Conservation (phyloP, 2,329 filamentous ascomycete genomes). For the Microthyrium microscopicum region DNA sequence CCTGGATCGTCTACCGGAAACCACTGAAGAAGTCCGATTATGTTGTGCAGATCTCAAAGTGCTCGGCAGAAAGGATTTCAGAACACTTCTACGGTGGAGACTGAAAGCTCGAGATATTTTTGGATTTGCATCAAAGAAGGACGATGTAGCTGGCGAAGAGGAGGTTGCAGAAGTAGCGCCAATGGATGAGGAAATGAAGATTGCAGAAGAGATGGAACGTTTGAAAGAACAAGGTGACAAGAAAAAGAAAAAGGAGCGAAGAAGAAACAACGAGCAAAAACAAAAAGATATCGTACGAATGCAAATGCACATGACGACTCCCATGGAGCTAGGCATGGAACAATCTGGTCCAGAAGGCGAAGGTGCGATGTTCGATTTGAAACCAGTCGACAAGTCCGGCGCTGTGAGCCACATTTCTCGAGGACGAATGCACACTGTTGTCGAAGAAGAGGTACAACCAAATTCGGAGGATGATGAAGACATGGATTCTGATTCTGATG, state of each 20-base stretch:
- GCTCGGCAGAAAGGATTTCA: slow-evolving; percentile 86
- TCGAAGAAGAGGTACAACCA: slow-evolving; percentile 26
- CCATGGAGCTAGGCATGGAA: slow-evolving; percentile 90
- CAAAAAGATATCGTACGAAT: slow-evolving; percentile 88
- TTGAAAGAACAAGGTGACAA: slow-evolving; percentile 64
- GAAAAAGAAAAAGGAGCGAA: slow-evolving; percentile 66
- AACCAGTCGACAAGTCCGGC: slow-evolving; percentile 59
- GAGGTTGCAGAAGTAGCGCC: slow-evolving; percentile 70
- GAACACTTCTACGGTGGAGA: slow-evolving; percentile 75
- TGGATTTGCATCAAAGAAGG: slow-evolving; percentile 65
- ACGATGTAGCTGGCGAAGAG: slow-evolving; percentile 30
- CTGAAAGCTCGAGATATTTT: slow-evolving; percentile 81
- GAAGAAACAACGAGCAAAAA: slow-evolving; percentile 84
- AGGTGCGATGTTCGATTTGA: slow-evolving; percentile 74
- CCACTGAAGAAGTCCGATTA: slow-evolving; percentile 61
- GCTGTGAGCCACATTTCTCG: slow-evolving; percentile 52
- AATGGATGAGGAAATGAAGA: slow-evolving; percentile 88
- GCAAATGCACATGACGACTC: slow-evolving; percentile 93
- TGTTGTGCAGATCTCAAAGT: slow-evolving; percentile 79
- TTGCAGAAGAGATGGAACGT: slow-evolving; percentile 72
- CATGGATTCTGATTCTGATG: slow-evolving; percentile 31
- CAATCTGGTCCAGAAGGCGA: slow-evolving; percentile 63
- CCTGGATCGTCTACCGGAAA: slow-evolving; percentile 71
- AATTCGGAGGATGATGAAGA: slow-evolving; percentile 28
- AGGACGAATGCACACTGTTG: slow-evolving; percentile 60